Evolutionary conservation across 345 rosid genomes (phyloP).

Genomic region (Adansonia digitata): DNA sequence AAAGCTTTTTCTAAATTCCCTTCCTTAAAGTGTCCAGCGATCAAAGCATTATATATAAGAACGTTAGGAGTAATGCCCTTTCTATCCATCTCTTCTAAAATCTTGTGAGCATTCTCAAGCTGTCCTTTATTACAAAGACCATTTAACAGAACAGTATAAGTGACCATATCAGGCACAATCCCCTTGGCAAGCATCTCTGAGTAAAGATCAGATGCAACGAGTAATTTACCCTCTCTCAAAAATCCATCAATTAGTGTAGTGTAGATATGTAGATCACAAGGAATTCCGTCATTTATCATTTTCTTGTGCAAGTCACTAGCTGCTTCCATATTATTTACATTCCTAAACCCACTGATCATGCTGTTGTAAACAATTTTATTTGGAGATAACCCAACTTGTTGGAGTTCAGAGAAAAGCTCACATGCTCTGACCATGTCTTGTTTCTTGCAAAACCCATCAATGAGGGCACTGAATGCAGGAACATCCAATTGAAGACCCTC

Average conservation of each 20-base stretch:
- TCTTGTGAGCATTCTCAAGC: conserved; percentile 48
- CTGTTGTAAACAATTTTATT: conserved; percentile 45
- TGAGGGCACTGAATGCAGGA: conserved; percentile 49
- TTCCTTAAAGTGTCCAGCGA: conserved; percentile 60
- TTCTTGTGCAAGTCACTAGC: conserved; percentile 52
- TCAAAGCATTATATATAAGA: conserved; percentile 54
- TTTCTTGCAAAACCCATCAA: conserved; percentile 55
- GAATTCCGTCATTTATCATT: conserved; percentile 56
- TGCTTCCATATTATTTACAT: conserved; percentile 55
- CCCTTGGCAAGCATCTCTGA: conserved; percentile 59
- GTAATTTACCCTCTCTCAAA: conserved; percentile 51
- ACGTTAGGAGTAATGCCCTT: conserved; percentile 50
- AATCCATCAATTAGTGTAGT: conserved; percentile 71
- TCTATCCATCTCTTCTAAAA: conserved; percentile 60
- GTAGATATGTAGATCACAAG: conserved; percentile 50
- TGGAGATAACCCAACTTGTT: conserved; percentile 56
- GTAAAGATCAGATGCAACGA: conserved; percentile 55
- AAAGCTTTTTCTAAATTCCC: conserved; percentile 69
- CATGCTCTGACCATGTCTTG: conserved; percentile 51
- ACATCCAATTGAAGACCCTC: conserved; percentile 49
- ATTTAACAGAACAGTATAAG: conserved; percentile 46
- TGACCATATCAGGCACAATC: conserved; percentile 47
- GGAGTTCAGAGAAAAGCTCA: conserved; percentile 54
- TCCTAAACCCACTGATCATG: conserved; percentile 65
- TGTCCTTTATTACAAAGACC: conserved; percentile 58